Base-by-base conservation (phyloP, 192 early-diverging fungal genomes). In the Podila minutissima region DNA sequence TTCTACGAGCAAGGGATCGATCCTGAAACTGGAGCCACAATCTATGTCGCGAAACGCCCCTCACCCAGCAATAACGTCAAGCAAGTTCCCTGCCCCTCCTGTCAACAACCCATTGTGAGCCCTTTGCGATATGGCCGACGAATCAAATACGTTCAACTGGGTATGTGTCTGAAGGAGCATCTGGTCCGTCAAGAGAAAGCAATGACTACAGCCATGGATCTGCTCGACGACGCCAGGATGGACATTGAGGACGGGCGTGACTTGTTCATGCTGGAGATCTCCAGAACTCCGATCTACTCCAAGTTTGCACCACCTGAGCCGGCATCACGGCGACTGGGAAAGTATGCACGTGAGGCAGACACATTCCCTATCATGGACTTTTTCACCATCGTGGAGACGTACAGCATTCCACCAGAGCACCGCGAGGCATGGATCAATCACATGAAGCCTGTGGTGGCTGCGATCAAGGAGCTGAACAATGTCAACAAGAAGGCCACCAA, bases 21-120 rank as follows among this genome's bases (percentile, higher is more conserved):
- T 51, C 35, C 12, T 7, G 58, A 35, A 1, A 74, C 74, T 4
- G 62, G 61, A 11, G 57, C 5, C 15, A 69, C 69, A 22, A 26
- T 24, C 2, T 78, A 53, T 46, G 22, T 46, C 66, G 66, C n/a
- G 15, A 83, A 64, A 64, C 69, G 69, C 22, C 22, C 20, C n/a
- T 71, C 72, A 5, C 68, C 67, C 2, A 46, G 59, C 7, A 72
- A 37, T 31, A 29, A 64, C 57, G 67, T 79, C 15, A 32, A 7
- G 15, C 83, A 72, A 13, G 49, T 72, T 8, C 19, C 59, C 8
- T 89, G 87, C 51, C 82, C 64, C 5, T 33, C 72, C 20, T 89
- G 87, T 31, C 86, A 85, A 4, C 58, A 72, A 35, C 86, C 87
- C 8, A 86, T 83, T 48, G 38, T 74, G 64, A 48, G 62, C 22